phyloP scores from a whole-genome alignment of 768 basidiomycete genomes.

The Pleurotus platypus region DNA sequence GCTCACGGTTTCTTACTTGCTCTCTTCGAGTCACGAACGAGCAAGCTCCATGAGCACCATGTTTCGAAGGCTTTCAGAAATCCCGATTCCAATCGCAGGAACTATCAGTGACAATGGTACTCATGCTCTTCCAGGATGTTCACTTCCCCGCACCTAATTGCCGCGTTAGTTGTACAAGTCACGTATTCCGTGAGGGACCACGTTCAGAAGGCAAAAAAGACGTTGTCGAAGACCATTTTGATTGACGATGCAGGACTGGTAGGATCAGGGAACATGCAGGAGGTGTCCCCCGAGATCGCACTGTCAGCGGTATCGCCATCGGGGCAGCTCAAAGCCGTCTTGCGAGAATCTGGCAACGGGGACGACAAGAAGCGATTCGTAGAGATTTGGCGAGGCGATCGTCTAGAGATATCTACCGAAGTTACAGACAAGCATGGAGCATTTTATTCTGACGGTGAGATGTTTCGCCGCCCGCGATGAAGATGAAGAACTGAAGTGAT shows the following conservation, averaged over 20 bases:
- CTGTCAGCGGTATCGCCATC: slow-evolving; percentile 38
- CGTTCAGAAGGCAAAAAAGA: slow-evolving; percentile 42
- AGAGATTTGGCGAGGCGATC: slow-evolving; percentile 52
- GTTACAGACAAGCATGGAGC: slow-evolving; percentile 56
- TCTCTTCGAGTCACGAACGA: too few species aligned
- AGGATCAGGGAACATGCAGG: slow-evolving; percentile 25
- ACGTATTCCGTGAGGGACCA: slow-evolving; percentile 49
- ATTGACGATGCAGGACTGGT: slow-evolving; percentile 14
- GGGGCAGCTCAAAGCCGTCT: slow-evolving; percentile 36
- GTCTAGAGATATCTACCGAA: slow-evolving; percentile 44
- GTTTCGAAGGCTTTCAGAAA: slow-evolving; percentile 37
- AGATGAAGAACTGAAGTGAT: background rate
- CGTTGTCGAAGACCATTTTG: slow-evolving; percentile 35
- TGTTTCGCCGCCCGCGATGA: background rate
- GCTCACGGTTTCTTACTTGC: too few species aligned
- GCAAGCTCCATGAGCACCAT: slow-evolving; percentile 11
- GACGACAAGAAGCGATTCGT: slow-evolving; percentile 42
- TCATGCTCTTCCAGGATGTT: too few species aligned
- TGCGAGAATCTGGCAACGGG: slow-evolving; percentile 35
- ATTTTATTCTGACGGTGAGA: slow-evolving; percentile 61
- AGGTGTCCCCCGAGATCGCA: slow-evolving; percentile 15
- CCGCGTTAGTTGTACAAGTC: slow-evolving; percentile 27
- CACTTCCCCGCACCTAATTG: too few species aligned
- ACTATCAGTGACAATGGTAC: too few species aligned
- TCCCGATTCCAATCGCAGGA: slow-evolving; percentile 33